Evolutionary conservation across 129 eudicot species (phyloP), one percentile per base, ranked within the genome.

Genomic region (Helianthus tuberosus): DNA sequence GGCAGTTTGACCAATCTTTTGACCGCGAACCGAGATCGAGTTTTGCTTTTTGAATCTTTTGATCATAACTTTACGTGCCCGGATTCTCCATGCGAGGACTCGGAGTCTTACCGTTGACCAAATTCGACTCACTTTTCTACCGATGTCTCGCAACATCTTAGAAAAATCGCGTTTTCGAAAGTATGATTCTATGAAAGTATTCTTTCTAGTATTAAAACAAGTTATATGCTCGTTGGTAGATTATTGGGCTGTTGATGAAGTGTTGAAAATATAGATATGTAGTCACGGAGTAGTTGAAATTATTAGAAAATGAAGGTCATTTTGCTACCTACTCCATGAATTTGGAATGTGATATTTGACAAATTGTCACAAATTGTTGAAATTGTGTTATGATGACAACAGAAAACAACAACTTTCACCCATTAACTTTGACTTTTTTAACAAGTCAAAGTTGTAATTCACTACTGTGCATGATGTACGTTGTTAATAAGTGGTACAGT

Each of bases 261-360:
- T 36, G 67, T 35, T 65, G 60, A 58, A 68, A 69, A 46, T 12
- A 52, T 38, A 63, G 59, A 39, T 8, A 48, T 32, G 64, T 69
- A 75, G 79, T 68, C 66, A 59, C 8, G 66, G 74, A 73, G 80
- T 66, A 14, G 90, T 70, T 80, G 82, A 75, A 66, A 69, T 43
- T 43, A 11, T 67, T 72, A 68, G 83, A 72, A 77, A 72, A 66
- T 3, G 54, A 60, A 72, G 71, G 25, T 41, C 48, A 48, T 57
- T 32, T 74, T 46, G 74, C 76, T 87, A 91, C 86, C 97, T 84
- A 81, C 97, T 84, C 96, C 96, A 88, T 68, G 72, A 79, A 79
- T 15, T 74, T 52, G 66, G 50, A 72, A 80, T 74, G 80, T 64
- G 72, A 72, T 32, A 64, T 76, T 88, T 88, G 97, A 91, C 86